phyloP scores from a whole-genome alignment of 2,329 filamentous ascomycete species.

The Pseudocercospora fijiensis region DNA sequence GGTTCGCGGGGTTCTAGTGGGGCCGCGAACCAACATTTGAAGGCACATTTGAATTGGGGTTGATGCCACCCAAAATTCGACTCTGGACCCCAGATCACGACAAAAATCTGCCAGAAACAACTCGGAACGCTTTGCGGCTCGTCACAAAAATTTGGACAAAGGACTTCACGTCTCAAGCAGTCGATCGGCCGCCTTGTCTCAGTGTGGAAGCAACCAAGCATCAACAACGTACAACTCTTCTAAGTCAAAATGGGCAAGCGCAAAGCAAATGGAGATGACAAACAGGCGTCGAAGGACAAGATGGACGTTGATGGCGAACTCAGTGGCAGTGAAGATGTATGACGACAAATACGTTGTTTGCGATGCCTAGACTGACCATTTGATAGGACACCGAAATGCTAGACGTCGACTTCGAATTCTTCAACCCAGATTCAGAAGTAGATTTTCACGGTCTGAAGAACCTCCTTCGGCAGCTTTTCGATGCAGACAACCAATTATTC shows the following conservation, averaged over 20 bases:
- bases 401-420: slow-evolving; percentile 98
- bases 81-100: no score
- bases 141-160: background rate
- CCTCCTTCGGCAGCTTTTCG: slow-evolving; percentile 86
- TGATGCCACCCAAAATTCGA: background rate
- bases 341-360: slow-evolving; percentile 12
- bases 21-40: background rate
- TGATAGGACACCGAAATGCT: slow-evolving; percentile 81
- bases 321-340: slow-evolving; percentile 37
- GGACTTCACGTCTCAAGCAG: background rate
- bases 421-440: slow-evolving; percentile 83
- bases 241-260: slow-evolving; percentile 51
- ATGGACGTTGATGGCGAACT: slow-evolving; percentile 42
- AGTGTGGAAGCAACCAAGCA: background rate
- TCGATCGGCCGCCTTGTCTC: background rate
- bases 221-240: no score
- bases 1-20: background rate
- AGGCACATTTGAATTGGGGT: background rate
- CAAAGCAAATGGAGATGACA: slow-evolving; percentile 50
- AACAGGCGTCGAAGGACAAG: slow-evolving; percentile 46
- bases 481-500: slow-evolving; percentile 80
- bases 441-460: slow-evolving; percentile 95
- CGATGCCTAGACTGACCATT: slow-evolving; percentile 13
- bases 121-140: no score
- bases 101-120: background rate